A percentile compares a stretch with the other conserved stretches of the same genome.
phyloP scores from a whole-genome alignment of 495 filamentous ascomycete species.

The Xeromyces bisporus region DNA sequence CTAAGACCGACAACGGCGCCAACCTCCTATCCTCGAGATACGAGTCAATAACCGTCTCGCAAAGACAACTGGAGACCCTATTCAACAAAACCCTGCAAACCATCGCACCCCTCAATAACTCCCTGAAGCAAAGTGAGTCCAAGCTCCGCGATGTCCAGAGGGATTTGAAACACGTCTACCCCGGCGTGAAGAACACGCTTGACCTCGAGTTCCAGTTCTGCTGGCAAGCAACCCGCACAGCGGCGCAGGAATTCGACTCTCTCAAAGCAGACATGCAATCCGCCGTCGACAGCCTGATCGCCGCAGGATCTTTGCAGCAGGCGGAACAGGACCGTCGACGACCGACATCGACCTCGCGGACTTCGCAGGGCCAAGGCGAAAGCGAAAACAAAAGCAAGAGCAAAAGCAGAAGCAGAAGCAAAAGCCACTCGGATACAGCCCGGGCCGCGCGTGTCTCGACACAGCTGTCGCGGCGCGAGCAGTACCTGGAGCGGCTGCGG shows the following conservation, averaged over 20 bases:
- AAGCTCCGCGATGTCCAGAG: constrained; percentile 16
- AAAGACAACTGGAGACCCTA: constrained; percentile 17
- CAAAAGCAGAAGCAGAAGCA: too few relatives aligned
- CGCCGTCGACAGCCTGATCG: constrained; percentile 21
- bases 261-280: constrained; percentile 25
- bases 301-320: constrained; percentile 5
- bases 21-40: constrained; percentile 4
- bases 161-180: constrained; percentile 16
- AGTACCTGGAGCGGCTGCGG: constrained; percentile 23
- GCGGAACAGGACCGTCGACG: not conserved
- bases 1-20: constrained; percentile 2
- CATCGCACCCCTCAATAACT: constrained; percentile 12
- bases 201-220: constrained; percentile 28
- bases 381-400: too few relatives aligned
- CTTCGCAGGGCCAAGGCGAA: too few relatives aligned
- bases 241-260: constrained; percentile 22
- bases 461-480: constrained; percentile 18
- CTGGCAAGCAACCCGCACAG: constrained; percentile 18
- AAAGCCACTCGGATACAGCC: constrained; percentile 4
- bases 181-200: constrained; percentile 20
- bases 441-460: constrained; percentile 18
- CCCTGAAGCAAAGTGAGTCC: constrained; percentile 22
- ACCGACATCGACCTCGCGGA: constrained; percentile 2
- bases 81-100: constrained; percentile 18
- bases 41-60: constrained; percentile 11